Conservation (phyloP, 257 asterid species). For the Coffea eugenioides region DNA sequence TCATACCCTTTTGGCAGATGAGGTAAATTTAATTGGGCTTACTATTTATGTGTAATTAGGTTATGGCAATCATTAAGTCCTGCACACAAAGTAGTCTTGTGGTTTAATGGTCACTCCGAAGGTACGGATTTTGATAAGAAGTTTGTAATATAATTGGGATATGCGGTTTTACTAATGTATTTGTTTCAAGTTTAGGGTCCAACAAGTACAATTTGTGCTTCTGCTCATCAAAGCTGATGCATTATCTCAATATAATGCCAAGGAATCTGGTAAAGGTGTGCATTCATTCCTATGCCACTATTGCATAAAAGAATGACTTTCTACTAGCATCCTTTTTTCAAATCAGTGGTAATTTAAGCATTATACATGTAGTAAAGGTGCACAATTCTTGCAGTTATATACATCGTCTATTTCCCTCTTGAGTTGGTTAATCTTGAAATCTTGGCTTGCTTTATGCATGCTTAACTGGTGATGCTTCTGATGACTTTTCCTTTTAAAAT, state of each 20-base stretch:
- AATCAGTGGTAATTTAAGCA: neutral
- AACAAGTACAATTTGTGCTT: slow-evolving; percentile 78
- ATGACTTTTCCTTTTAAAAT: neutral
- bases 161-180: slow-evolving; percentile 25
- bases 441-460: neutral
- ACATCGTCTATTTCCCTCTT: neutral
- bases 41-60: slow-evolving; percentile 36
- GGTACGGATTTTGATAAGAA: slow-evolving; percentile 38
- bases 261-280: slow-evolving; percentile 20
- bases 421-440: too few relatives aligned
- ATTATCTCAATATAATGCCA: slow-evolving; percentile 72
- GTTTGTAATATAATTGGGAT: neutral
- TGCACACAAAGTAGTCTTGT: slow-evolving; percentile 67
- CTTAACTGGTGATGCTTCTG: neutral
- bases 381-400: neutral
- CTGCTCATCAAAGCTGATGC: slow-evolving; percentile 66
- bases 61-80: slow-evolving; percentile 80
- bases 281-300: neutral
- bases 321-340: neutral
- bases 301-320: too few relatives aligned
- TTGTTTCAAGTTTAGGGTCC: slow-evolving; percentile 61
- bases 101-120: slow-evolving; percentile 69
- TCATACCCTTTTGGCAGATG: neutral
- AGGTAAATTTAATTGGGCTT: neutral
- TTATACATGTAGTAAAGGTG: too few relatives aligned